These are phyloP conservation scores for Diddensiella santjacobensis DNA, from an alignment of 805 yeast genomes.

Conservation along the genomic window DNA sequence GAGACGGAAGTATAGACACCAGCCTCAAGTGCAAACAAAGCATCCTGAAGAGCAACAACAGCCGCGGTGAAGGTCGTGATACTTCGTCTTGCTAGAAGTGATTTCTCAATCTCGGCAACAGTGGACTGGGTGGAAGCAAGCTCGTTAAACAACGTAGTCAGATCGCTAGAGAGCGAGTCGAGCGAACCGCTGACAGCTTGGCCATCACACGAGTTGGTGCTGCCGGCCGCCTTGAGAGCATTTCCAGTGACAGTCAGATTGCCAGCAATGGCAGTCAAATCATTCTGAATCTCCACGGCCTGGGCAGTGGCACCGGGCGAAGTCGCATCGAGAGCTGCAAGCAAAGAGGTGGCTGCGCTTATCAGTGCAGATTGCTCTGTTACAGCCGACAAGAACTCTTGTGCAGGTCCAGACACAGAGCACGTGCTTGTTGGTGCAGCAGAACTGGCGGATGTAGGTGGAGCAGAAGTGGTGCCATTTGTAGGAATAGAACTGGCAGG, in stretches of 20 bases:
- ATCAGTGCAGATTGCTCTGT: not conserved
- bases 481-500: conserved; percentile 3
- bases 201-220: not conserved
- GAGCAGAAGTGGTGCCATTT: not conserved
- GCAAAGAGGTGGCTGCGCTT: not conserved
- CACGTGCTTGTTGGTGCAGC: not conserved
- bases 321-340: not conserved
- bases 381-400: not conserved
- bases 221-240: not conserved
- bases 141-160: not conserved
- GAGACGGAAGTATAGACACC: not conserved
- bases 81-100: not conserved
- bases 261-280: not conserved
- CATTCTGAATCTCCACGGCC: not conserved
- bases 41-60: not conserved
- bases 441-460: not conserved
- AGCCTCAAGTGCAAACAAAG: not conserved
- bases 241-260: not conserved
- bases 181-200: not conserved
- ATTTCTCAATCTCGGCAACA: not conserved
- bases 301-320: not conserved
- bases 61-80: not conserved
- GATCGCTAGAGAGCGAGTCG: not conserved
- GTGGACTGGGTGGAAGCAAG: not conserved
- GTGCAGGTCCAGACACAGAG: not conserved